Evolutionary conservation across 2,329 filamentous ascomycete species (phyloP), one percentile per base, ranked within the genome.

Genomic region (Delphinella strobiligena): DNA sequence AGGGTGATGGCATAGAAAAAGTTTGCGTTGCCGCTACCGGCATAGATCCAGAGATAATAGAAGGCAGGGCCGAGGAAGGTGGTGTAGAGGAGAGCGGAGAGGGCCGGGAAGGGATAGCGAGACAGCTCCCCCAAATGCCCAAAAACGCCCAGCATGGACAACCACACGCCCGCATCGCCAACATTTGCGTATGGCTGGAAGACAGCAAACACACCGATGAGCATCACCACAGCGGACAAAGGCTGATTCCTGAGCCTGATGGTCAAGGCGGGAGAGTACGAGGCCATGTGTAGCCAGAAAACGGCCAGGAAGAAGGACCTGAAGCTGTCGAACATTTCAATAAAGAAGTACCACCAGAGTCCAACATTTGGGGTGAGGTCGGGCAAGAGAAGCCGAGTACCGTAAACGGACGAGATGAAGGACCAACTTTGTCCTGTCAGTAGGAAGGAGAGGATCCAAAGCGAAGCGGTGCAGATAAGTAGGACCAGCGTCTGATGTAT

Each of bases 311-410:
- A 98, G 69, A 98, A 98, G 51, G 82, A 80, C 30, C 91, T 76
- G 71, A 98, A 98, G 1, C 88, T 89, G 63, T 98, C 91, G 59
- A 98, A 98, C 78, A 98, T 98, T 58, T 98, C 89, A 50, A 93
- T 93, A 58, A 98, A 96, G 64, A 98, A 98, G 63, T 98, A 98
- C 91, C 91, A 98, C 91, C 91, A 98, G 1, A 98, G 70, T 1
- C 91, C 91, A 19, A 93, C 82, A 49, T 96, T 98, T 10, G 91
- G 91, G 0, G 89, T 93, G 31, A 98, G 71, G 56, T 98, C 91
- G 7, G 87, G 85, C 2, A 98, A 74, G 1, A 91, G 78, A 29
- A 98, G 72, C 51, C 94, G 88, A 34, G 93, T 85, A 50, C 89
- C 87, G 61, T 98, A 98, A 1, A 91, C 95, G 15, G 87, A 86